Conservation (phyloP, 208 protist genomes). For the Trypanosoma cruzi region DNA sequence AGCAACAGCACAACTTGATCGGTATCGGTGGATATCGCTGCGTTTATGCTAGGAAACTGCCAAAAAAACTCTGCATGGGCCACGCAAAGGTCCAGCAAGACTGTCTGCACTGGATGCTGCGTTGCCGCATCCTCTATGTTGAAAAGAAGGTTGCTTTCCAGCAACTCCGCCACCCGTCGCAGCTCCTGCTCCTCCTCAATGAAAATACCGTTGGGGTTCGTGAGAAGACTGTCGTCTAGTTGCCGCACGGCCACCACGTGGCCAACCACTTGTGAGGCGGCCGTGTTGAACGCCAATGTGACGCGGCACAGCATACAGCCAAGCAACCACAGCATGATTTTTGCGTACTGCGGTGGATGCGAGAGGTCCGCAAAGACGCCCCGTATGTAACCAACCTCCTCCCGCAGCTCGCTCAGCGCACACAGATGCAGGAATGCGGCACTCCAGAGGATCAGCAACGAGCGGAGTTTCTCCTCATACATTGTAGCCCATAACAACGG, state of each 20-base stretch:
- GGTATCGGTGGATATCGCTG: constrained; percentile 8
- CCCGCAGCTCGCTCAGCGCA: constrained; percentile 18
- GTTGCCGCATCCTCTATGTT: constrained; percentile 40
- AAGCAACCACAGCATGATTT: constrained; percentile 30
- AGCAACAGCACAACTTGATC: constrained; percentile 20
- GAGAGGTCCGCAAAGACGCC: neutral
- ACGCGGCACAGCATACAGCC: constrained; percentile 37
- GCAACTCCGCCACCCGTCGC: constrained; percentile 31
- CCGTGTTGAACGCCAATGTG: constrained; percentile 38
- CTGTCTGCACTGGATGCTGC: constrained; percentile 29
- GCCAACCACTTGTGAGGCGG: constrained; percentile 21
- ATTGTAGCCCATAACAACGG: neutral
- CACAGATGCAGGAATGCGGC: constrained; percentile 17
- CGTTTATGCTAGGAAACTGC: constrained; percentile 17
- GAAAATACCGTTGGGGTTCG: constrained; percentile 69
- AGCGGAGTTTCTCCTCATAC: constrained; percentile 16
- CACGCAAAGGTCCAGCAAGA: constrained; percentile 32
- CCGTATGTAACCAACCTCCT: constrained; percentile 4
- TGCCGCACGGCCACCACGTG: constrained; percentile 11
- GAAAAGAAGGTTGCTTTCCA: constrained; percentile 44
- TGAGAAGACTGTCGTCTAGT: constrained; percentile 20
- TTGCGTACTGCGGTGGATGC: neutral
- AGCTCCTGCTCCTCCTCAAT: constrained; percentile 53
- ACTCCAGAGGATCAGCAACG: constrained; percentile 19
- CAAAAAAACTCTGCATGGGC: constrained; percentile 33